A percentile compares a stretch with the other conserved stretches of the same genome.
These are phyloP conservation scores for Ziziphus jujuba DNA, from an alignment of 306 rosid species.

Conservation along the genomic window DNA sequence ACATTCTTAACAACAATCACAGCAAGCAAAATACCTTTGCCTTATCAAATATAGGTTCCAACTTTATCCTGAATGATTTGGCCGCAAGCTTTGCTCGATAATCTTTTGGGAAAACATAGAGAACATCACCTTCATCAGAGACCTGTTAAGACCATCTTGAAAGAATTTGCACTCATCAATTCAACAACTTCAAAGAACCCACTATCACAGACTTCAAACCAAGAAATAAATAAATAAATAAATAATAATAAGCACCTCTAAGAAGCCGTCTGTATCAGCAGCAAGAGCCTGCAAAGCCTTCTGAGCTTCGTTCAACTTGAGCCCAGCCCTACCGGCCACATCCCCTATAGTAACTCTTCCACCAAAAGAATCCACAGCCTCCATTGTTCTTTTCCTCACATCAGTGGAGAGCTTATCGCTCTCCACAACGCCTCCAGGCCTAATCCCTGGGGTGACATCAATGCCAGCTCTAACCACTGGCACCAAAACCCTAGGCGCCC, in stretches of 20 bases:
- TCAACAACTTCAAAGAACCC: slow-evolving; percentile 39
- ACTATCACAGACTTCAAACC: slow-evolving; percentile 9
- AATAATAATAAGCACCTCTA: slow-evolving; percentile 55
- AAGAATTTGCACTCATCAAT: slow-evolving; percentile 42
- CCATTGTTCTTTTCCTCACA: slow-evolving; percentile 92
- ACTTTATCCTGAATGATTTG: slow-evolving; percentile 74
- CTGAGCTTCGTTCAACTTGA: slow-evolving; percentile 79
- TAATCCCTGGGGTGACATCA: slow-evolving; percentile 44
- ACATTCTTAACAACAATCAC: slow-evolving; percentile 7
- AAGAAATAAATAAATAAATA: neutral
- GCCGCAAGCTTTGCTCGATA: slow-evolving; percentile 77
- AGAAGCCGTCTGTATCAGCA: slow-evolving; percentile 80
- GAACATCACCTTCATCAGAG: slow-evolving; percentile 88
- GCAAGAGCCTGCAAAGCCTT: slow-evolving; percentile 91
- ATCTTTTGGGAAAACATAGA: slow-evolving; percentile 85
- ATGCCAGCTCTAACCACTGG: slow-evolving; percentile 44
- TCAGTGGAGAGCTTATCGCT: slow-evolving; percentile 67
- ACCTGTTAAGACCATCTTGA: slow-evolving; percentile 78
- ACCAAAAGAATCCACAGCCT: slow-evolving; percentile 76
- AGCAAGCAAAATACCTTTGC: slow-evolving; percentile 56
- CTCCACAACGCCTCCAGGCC: slow-evolving; percentile 76
- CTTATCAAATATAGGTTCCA: slow-evolving; percentile 78
- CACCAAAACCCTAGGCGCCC: slow-evolving; percentile 42
- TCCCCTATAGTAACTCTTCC: slow-evolving; percentile 91
- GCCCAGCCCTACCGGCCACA: slow-evolving; percentile 85